Conservation (phyloP, 2,329 filamentous ascomycete genomes). For the Aspergillus latus region DNA sequence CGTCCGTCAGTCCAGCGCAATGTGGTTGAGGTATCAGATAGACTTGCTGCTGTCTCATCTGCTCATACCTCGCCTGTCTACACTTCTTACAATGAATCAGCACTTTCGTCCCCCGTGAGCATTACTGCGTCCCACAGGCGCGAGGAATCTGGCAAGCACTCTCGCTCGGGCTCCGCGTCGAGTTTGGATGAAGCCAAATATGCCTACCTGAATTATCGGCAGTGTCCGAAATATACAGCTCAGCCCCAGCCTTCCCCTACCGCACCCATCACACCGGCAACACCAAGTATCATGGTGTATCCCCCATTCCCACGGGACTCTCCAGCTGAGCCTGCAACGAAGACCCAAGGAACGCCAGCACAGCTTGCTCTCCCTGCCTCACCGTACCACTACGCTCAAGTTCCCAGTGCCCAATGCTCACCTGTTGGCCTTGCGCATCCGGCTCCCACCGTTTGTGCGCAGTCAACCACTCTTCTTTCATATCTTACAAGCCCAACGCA, state of each 20-base stretch:
- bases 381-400: constrained; percentile 28
- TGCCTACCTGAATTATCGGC: constrained; percentile 81
- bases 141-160: constrained; percentile 43
- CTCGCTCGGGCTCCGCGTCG: constrained; percentile 65
- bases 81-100: constrained; percentile 35
- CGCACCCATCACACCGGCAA: constrained; percentile 41
- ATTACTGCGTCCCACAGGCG: constrained; percentile 49
- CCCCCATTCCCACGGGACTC: constrained; percentile 33
- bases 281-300: constrained; percentile 38
- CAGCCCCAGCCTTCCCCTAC: constrained; percentile 45
- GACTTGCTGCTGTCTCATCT: constrained; percentile 47
- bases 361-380: constrained; percentile 32
- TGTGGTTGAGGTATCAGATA: constrained; percentile 48
- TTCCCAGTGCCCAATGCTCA: constrained; percentile 28
- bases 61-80: constrained; percentile 42
- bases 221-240: constrained; percentile 62
- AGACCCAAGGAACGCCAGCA: constrained; percentile 40
- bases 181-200: constrained; percentile 68
- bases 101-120: constrained; percentile 65
- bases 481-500: constrained; percentile 81
- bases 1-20: constrained; percentile 48
- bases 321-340: constrained; percentile 40
- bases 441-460: constrained; percentile 28
- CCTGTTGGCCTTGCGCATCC: constrained; percentile 28
- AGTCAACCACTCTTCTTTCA: constrained; percentile 67